These are phyloP conservation scores for Phytophthora pisi DNA, from an alignment of 352 stramenopile genomes.

Conservation along the genomic window DNA sequence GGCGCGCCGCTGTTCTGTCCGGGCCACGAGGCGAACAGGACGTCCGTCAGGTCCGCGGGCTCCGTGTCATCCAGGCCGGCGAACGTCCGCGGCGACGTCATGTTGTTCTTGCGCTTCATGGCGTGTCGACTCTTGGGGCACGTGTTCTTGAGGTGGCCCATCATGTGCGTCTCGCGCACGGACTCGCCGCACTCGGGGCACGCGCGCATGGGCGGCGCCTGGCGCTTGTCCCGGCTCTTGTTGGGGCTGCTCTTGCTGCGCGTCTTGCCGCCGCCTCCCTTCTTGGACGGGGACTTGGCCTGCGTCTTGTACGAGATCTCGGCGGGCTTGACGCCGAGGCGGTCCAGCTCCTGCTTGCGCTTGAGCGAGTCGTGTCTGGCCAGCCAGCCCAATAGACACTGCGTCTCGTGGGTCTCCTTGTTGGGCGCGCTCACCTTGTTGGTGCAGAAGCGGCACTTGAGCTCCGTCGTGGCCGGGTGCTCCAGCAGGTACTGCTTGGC, in stretches of 20 bases:
- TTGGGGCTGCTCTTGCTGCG: conserved; percentile 25
- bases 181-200: conserved; percentile 74
- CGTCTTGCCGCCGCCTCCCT: conserved; percentile 20
- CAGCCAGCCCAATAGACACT: conserved; percentile 70
- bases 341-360: conserved; percentile 45
- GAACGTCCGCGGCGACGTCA: conserved; percentile 23
- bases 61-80: conserved; percentile 40
- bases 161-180: conserved; percentile 70
- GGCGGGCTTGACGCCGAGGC: conserved; percentile 36
- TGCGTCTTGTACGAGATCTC: conserved; percentile 50
- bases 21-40: conserved; percentile 85
- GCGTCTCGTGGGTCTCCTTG: conserved; percentile 57
- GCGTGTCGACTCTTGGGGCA: conserved; percentile 46
- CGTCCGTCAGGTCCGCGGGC: conserved; percentile 57
- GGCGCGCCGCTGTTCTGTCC: conserved; percentile 68
- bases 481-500: conserved; percentile 32
- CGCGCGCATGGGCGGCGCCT: conserved; percentile 42
- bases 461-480: conserved; percentile 31
- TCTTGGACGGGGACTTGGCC: conserved; percentile 40
- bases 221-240: conserved; percentile 39
- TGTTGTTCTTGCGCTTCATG: conserved; percentile 47
- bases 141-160: conserved; percentile 67
- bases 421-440: conserved; percentile 48
- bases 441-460: conserved; percentile 66
- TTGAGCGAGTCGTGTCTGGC: conserved; percentile 46